These are phyloP conservation scores for Rhizopogon rudus DNA, from an alignment of 768 basidiomycete genomes.

Conservation along the genomic window DNA sequence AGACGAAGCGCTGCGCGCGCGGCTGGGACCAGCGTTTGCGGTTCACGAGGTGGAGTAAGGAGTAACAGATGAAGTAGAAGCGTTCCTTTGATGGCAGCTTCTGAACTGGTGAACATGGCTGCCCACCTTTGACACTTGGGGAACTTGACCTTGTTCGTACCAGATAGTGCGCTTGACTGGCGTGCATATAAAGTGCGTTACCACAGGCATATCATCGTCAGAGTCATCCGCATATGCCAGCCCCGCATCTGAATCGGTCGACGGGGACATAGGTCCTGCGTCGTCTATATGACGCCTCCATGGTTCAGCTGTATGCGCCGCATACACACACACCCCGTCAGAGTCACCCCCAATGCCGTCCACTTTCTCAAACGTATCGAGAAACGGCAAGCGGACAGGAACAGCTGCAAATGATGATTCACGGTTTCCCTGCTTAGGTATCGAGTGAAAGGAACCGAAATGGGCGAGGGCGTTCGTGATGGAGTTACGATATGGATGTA, in stretches of 20 bases:
- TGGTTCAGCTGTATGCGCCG: conserved; percentile 19
- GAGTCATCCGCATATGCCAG: conserved; percentile 32
- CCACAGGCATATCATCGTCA: conserved; percentile 29
- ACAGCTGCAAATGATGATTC: conserved; percentile 16
- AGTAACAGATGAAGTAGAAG: conserved; percentile 17
- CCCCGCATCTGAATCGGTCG: conserved; percentile 25
- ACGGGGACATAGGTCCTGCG: conserved; percentile 18
- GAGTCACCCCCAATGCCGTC: conserved; percentile 12
- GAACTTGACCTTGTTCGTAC: conserved; percentile 27
- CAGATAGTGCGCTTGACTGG: conserved; percentile 10
- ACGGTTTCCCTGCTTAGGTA: conserved; percentile 71
- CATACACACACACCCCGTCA: conserved; percentile 29
- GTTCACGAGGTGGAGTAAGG: conserved; percentile 11
- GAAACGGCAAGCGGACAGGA: conserved; percentile 44
- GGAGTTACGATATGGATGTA: conserved; percentile 24
- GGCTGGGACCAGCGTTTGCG: conserved; percentile 8
- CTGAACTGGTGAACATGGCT: conserved; percentile 4
- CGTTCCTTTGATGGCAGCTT: conserved; percentile 21
- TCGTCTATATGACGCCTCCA: conserved; percentile 9
- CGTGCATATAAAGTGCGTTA: conserved; percentile 17
- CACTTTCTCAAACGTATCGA: conserved; percentile 37
- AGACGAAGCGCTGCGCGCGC: conserved; percentile 20
- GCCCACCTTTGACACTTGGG: conserved; percentile 20
- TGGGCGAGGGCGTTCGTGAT: conserved; percentile 25
- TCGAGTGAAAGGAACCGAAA: conserved; percentile 93